Conservation (phyloP, 1,284 basidiomycete genomes). For the Melampsora larici-populina region DNA sequence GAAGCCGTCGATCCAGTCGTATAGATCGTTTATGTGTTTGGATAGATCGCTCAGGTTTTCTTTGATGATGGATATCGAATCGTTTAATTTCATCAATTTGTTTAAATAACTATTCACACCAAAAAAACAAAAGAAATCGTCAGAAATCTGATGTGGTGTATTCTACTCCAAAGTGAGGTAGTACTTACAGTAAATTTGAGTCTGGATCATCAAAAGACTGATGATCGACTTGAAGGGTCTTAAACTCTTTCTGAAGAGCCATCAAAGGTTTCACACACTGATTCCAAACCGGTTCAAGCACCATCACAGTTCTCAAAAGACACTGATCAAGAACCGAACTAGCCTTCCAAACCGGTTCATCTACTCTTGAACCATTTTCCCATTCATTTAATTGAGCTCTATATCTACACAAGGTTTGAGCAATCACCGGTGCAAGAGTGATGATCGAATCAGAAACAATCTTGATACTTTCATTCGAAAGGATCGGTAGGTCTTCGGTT, state of each 20-base stretch:
- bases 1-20: conserved; percentile 18
- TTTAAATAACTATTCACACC: too few relatives aligned
- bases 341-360: not conserved
- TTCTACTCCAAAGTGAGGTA: too few relatives aligned
- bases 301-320: not conserved
- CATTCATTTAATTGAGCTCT: not conserved
- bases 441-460: not conserved
- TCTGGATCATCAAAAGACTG: too few relatives aligned
- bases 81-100: too few relatives aligned
- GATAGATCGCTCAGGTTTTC: not conserved
- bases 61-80: too few relatives aligned
- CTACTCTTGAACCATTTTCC: not conserved
- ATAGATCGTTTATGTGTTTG: not conserved
- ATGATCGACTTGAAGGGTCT: too few relatives aligned
- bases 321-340: not conserved
- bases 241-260: not conserved
- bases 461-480: not conserved
- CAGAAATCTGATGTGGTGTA: too few relatives aligned
- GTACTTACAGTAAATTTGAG: too few relatives aligned
- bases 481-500: not conserved
- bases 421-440: not conserved
- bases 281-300: not conserved
- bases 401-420: not conserved
- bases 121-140: too few relatives aligned
- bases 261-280: not conserved